Percentiles rank a stretch among this genome's conserved stretches.
These are phyloP conservation scores for Fraxinus nigra DNA, from an alignment of 305 asterid species.

Conservation along the genomic window DNA sequence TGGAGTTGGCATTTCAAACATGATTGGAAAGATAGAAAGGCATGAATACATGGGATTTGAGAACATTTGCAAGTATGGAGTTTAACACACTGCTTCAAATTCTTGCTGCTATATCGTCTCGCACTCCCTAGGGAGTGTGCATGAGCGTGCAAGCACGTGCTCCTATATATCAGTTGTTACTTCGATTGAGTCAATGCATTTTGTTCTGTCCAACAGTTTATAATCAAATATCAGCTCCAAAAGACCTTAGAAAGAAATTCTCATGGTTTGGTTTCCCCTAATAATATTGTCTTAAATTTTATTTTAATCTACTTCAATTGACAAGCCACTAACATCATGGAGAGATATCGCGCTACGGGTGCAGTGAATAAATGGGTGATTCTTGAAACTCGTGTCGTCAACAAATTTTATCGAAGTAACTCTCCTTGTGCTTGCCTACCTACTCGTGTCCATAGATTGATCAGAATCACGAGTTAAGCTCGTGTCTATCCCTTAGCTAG, in stretches of 20 bases:
- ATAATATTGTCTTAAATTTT: background rate
- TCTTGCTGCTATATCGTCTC: background rate
- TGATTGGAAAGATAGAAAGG: constrained; percentile 68
- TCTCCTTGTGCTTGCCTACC: background rate
- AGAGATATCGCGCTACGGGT: background rate
- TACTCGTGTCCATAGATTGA: background rate
- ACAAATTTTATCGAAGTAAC: background rate
- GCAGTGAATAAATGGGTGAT: background rate
- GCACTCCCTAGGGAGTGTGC: background rate
- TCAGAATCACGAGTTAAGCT: background rate
- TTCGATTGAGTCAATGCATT: background rate
- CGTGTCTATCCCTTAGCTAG: background rate
- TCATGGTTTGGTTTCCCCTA: background rate
- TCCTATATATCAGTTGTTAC: constrained; percentile 10
- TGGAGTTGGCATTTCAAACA: constrained; percentile 87
- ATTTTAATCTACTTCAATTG: background rate
- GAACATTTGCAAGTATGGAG: constrained; percentile 77
- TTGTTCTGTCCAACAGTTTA: background rate
- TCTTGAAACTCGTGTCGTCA: background rate
- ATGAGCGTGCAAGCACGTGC: constrained; percentile 13
- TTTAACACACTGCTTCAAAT: constrained; percentile 11
- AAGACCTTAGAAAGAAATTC: background rate
- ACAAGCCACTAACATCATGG: background rate
- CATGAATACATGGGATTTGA: constrained; percentile 95
- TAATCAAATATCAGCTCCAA: constrained; percentile 8